Evolutionary conservation across 805 yeast species (phyloP), one percentile per base, ranked within the genome.

Genomic region (Cyberlindnera lachancei): DNA sequence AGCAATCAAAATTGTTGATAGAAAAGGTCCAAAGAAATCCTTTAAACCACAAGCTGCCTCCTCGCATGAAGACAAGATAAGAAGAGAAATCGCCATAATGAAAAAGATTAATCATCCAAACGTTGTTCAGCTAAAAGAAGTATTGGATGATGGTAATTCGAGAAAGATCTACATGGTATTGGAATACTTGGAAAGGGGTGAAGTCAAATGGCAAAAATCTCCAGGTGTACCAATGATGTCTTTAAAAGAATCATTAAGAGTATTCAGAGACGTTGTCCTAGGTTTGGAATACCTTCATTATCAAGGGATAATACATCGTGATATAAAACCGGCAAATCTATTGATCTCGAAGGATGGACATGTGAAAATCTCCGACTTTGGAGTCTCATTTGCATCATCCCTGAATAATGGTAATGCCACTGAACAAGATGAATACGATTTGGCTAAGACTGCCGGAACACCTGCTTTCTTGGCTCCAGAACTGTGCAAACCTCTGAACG

Each of bases 401-500:
- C 44, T 55, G 29, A 38, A 45, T 12, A 52, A 48, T 15, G 66
- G 59, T 18, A n/a, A n/a, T n/a, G n/a, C n/a, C n/a, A n/a, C n/a
- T n/a, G 75, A 73, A 30, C 74, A 71, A 17, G 66, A 72, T 42
- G 96, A 87, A 40, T 62, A 77, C 35, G 96, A 90, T 46, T 64
- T 90, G 40, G 94, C 96, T 2, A 90, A 88, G 56, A 90, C 97
- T 0, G 97, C 94, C 1, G 98, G 97, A 5, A 90, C 97, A 0
- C 97, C 97, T 2, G 96, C 96, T 0, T 90, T 90, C 55, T 79
- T 87, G 49, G 95, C 97, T 0, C 96, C 96, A 0, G 99, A 92
- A 53, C 65, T 88, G 29, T 88, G 96, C 52, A 67, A 69, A 33
- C 77, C 83, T 1, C 20, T 45, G 11, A 37, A 28, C 15, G 54